Percentiles rank a stretch among this genome's conserved stretches.
Evolutionary conservation across 306 rosid species (phyloP).

Genomic region (Quercus dentata): DNA sequence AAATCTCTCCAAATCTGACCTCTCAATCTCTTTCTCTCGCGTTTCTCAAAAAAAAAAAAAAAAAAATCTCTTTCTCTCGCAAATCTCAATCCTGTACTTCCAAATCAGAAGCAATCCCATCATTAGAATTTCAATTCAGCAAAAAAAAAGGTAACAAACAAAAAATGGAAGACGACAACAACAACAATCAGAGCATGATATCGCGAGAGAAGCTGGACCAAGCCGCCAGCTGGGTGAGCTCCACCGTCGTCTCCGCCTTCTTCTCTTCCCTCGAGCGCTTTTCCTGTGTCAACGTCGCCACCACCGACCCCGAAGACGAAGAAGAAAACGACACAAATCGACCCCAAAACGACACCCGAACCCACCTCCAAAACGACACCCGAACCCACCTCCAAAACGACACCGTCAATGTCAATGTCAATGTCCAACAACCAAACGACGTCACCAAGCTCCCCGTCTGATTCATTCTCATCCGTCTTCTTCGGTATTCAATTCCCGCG

Average conservation of each 20-base stretch:
- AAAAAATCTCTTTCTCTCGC: too few species aligned
- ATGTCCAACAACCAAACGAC: conserved; percentile 8
- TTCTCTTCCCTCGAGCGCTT: conserved; percentile 80
- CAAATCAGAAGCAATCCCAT: too few species aligned
- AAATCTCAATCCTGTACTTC: too few species aligned
- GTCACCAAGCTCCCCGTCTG: conserved; percentile 39
- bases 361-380: background rate
- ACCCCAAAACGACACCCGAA: conserved; percentile 9
- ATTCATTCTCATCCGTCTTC: background rate
- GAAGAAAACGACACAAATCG: conserved; percentile 29
- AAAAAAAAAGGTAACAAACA: too few species aligned
- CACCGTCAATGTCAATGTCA: too few species aligned
- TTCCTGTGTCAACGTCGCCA: conserved; percentile 78
- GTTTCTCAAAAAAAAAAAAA: too few species aligned
- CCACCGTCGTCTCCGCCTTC: conserved; percentile 77
- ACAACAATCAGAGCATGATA: conserved; percentile 11
- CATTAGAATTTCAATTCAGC: too few species aligned
- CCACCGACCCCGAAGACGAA: conserved; percentile 54
- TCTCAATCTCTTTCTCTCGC: too few species aligned
- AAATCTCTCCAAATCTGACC: too few species aligned
- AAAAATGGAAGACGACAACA: conserved; percentile 1
- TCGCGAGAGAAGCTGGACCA: conserved; percentile 62
- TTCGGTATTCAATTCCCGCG: background rate
- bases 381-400: background rate
- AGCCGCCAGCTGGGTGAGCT: conserved; percentile 58